Evolutionary conservation across 108 stramenopile species (phyloP).

Genomic region (Cyclotella sp.): DNA sequence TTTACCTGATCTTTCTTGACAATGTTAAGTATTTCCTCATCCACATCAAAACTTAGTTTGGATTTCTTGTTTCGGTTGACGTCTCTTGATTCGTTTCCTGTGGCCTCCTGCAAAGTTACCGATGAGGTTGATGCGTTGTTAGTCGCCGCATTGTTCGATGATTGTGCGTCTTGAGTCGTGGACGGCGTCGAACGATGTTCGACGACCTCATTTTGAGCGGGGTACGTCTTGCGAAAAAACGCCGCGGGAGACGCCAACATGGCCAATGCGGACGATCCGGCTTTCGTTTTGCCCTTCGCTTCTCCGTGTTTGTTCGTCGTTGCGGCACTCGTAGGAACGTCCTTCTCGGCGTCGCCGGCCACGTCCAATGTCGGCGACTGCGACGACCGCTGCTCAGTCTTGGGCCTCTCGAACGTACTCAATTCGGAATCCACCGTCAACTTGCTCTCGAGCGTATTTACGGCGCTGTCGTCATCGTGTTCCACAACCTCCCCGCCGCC

Average conservation of each 20-base stretch:
- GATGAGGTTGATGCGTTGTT: background rate
- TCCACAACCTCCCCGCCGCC: background rate
- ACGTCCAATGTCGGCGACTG: background rate
- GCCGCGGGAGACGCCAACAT: background rate
- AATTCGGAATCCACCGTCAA: constrained; percentile 1
- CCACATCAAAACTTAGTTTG: background rate
- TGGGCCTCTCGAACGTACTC: background rate
- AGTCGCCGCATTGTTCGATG: background rate
- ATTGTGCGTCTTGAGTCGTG: background rate
- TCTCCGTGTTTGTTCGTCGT: background rate
- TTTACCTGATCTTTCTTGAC: constrained; percentile 12
- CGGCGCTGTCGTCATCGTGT: background rate
- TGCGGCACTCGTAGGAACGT: background rate
- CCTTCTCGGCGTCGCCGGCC: background rate
- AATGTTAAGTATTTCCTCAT: constrained; percentile 7
- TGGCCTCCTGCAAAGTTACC: background rate
- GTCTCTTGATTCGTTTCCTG: background rate
- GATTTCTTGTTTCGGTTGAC: background rate
- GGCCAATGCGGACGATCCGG: background rate
- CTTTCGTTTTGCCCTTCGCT: background rate
- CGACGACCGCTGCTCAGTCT: background rate
- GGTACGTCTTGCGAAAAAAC: constrained; percentile 17
- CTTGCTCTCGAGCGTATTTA: background rate
- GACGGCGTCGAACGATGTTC: background rate
- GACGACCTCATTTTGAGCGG: background rate